phyloP scores from a whole-genome alignment of 805 yeast genomes.

The Ogataea salicorniae region DNA sequence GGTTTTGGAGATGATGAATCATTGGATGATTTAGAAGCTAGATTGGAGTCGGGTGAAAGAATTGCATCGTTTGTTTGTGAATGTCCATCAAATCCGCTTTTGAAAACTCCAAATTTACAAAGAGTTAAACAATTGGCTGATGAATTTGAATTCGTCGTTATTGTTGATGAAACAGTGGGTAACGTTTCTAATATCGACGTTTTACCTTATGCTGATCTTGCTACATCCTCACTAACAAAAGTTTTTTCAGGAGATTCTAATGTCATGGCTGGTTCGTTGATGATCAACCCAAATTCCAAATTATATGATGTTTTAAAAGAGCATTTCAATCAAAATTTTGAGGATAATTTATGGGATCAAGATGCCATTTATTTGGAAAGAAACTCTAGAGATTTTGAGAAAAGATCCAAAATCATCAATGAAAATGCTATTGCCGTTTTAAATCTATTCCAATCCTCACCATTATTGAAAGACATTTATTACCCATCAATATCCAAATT shows the following conservation, averaged over 20 bases:
- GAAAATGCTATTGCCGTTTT: slow-evolving; percentile 51
- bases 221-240: slow-evolving; percentile 83
- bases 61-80: slow-evolving; percentile 84
- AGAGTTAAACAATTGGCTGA: slow-evolving; percentile 62
- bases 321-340: slow-evolving; percentile 49
- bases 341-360: slow-evolving; percentile 85
- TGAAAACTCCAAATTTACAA: slow-evolving; percentile 74
- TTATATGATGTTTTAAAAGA: slow-evolving; percentile 45
- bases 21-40: slow-evolving; percentile 56
- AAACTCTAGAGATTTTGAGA: slow-evolving; percentile 83
- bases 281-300: slow-evolving; percentile 63
- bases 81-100: slow-evolving; percentile 91
- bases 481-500: slow-evolving; percentile 64
- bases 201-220: slow-evolving; percentile 78
- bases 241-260: slow-evolving; percentile 92
- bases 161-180: slow-evolving; percentile 93
- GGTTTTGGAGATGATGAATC: slow-evolving; percentile 78
- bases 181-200: slow-evolving; percentile 82
- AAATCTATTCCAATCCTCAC: slow-evolving; percentile 42
- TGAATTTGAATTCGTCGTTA: slow-evolving; percentile 68
- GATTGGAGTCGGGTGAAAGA: slow-evolving; percentile 57
- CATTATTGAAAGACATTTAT: slow-evolving; percentile 57
- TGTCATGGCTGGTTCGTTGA: slow-evolving; percentile 90
- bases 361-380: slow-evolving; percentile 90
- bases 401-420: slow-evolving; percentile 55